Base-by-base conservation (phyloP, 768 basidiomycete species). In the Boletus vinaceobasis region DNA sequence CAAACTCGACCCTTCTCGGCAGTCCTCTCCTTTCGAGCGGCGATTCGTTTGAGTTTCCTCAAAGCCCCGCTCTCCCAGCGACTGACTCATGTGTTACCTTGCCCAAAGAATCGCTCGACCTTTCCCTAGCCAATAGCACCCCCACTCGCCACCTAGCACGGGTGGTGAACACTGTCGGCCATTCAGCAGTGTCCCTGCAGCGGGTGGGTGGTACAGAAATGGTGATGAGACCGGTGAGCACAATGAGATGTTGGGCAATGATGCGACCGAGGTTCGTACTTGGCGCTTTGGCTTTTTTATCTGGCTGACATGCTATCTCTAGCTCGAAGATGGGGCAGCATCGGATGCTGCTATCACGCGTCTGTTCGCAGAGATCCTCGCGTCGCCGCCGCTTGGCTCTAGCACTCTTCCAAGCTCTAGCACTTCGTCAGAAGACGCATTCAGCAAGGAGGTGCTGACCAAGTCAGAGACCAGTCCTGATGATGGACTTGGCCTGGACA, bases 101-200 rank as follows among this genome's bases (percentile, higher is more conserved):
- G 48, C 52, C 60, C 57, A 60, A 59, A 56, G 44, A 66, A 53
- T 57, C 56, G 57, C 68, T 68, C 59, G 62, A 70, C 68, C 65
- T 69, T 60, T 71, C 69, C 60, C 71, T 62, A 70, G 66, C 60
- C 46, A 62, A 58, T 43, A 53, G 71, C 69, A 78, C 86, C 69
- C 74, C 88, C 85, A 88, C 91, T 93, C 85, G 91, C 91, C 91
- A 93, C 86, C 87, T 88, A 87, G 91, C 91, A 93, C 91, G 91
- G 91, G 87, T 93, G 91, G 91, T 82, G 91, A 85, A 80, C 84
- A 81, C 80, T 77, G 79, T 64, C 60, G 71, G 60, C 59, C 62
- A 68, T 73, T 67, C 79, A 65, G 74, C 79, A 79, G 79, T 83
- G 86, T 78, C 91, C 91, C 88, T 86, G 91, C 91, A 93, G 91